Evolutionary conservation across 116 monocot genomes (phyloP).

Genomic region (Phalaenopsis hybrid): DNA sequence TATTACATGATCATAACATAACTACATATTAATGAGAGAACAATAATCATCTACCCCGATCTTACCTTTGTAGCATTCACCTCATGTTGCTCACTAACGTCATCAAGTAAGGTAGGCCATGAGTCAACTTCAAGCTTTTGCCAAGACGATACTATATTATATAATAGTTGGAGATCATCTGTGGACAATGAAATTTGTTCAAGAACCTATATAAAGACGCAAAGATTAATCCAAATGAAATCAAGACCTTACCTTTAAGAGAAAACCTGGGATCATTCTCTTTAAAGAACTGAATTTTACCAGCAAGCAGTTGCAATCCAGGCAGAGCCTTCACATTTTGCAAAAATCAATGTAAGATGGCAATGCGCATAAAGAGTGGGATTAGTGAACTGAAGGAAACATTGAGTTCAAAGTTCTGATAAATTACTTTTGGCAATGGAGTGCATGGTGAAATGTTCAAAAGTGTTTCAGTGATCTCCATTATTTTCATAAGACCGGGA

Average conservation of each 20-base stretch:
- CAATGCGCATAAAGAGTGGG: neutral
- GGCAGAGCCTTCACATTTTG: conserved; percentile 51
- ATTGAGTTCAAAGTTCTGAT: neutral
- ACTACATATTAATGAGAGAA: neutral
- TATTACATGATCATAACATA: neutral
- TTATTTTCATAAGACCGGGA: conserved; percentile 70
- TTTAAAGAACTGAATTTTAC: conserved; percentile 42
- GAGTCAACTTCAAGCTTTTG: conserved; percentile 79
- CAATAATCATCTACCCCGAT: neutral
- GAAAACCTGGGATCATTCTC: conserved; percentile 53
- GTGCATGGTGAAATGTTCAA: conserved; percentile 41
- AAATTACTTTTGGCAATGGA: conserved; percentile 65
- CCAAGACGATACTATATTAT: conserved; percentile 51
- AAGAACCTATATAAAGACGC: neutral
- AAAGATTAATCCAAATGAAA: neutral
- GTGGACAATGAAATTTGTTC: conserved; percentile 10
- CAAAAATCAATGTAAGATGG: conserved; percentile 7
- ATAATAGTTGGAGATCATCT: conserved; percentile 58
- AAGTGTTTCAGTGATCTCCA: conserved; percentile 44
- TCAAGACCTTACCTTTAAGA: conserved; percentile 35
- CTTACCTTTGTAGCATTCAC: conserved; percentile 64
- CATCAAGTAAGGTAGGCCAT: conserved; percentile 78
- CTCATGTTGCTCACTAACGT: conserved; percentile 47
- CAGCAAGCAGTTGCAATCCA: conserved; percentile 58
- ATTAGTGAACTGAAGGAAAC: neutral